Conservation (phyloP, 2,329 filamentous ascomycete genomes). For the Tympanopsis confertula region DNA sequence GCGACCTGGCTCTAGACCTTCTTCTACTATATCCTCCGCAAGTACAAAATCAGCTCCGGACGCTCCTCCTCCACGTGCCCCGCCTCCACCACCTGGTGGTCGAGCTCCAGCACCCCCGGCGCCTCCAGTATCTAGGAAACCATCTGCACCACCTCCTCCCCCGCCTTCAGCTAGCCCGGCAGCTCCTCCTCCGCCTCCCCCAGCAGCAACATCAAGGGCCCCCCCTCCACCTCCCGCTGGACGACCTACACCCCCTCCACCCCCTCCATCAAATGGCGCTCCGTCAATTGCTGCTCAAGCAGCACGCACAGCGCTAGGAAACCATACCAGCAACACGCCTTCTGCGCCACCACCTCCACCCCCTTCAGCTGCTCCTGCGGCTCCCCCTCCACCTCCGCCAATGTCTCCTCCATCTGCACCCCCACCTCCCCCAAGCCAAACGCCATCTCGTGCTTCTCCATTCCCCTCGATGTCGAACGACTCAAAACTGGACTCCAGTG, state of each 20-base stretch:
- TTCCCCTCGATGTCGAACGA: neutral
- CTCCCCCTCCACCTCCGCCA: neutral
- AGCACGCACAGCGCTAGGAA: neutral
- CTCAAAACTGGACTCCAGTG: neutral
- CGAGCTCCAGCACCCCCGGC: neutral
- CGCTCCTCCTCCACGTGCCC: neutral
- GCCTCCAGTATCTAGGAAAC: neutral
- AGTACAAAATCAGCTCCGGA: neutral
- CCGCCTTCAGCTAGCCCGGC: neutral
- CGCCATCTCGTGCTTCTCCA: neutral
- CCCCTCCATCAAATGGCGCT: neutral
- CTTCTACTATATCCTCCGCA: neutral
- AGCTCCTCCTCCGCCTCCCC: neutral
- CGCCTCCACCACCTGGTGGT: neutral
- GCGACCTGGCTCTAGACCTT: neutral
- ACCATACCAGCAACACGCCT: neutral
- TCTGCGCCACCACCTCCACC: neutral
- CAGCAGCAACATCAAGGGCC: neutral
- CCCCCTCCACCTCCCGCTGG: neutral
- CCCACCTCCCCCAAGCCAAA: neutral
- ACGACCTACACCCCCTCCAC: neutral
- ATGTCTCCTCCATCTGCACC: neutral
- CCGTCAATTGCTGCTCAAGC: neutral
- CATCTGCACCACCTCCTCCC: neutral
- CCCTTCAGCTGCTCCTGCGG: neutral